phyloP scores from a whole-genome alignment of 345 rosid genomes.

The Pseudoturritis turrita region DNA sequence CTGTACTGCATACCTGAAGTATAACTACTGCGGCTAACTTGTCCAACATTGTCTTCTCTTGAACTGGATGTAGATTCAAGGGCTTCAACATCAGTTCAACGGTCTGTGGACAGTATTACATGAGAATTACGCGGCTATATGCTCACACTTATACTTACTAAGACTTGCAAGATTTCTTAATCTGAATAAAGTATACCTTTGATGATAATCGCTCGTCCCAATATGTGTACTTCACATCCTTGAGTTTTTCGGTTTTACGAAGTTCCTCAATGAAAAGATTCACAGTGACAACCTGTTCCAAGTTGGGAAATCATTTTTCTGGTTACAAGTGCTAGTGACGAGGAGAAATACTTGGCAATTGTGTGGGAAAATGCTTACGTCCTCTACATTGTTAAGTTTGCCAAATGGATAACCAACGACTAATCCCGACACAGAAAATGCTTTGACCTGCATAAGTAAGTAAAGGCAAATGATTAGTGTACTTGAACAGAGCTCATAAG shows the following conservation, averaged over 20 bases:
- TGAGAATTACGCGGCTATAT: neutral
- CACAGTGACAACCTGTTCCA: conserved; percentile 49
- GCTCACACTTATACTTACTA: neutral
- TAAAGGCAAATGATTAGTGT: neutral
- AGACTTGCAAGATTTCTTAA: neutral
- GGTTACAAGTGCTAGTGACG: neutral
- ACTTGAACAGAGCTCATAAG: neutral
- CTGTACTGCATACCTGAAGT: conserved; percentile 60
- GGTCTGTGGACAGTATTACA: conserved; percentile 39
- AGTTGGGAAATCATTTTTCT: neutral
- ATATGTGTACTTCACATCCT: conserved; percentile 55
- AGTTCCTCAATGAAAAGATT: conserved; percentile 66
- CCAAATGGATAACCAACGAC: conserved; percentile 67
- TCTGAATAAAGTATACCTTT: conserved; percentile 43
- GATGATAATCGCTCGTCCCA: conserved; percentile 78
- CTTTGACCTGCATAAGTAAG: conserved; percentile 52
- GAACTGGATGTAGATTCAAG: conserved; percentile 50
- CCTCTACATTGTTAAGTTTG: conserved; percentile 27
- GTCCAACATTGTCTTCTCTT: conserved; percentile 58
- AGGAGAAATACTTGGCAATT: neutral
- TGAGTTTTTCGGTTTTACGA: conserved; percentile 48
- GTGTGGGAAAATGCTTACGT: conserved; percentile 36
- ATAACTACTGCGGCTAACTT: conserved; percentile 89
- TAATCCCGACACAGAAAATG: conserved; percentile 60
- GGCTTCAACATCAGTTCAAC: conserved; percentile 60